Evolutionary conservation across 495 filamentous ascomycete species (phyloP).

Genomic region (Trypethelium eluteriae): DNA sequence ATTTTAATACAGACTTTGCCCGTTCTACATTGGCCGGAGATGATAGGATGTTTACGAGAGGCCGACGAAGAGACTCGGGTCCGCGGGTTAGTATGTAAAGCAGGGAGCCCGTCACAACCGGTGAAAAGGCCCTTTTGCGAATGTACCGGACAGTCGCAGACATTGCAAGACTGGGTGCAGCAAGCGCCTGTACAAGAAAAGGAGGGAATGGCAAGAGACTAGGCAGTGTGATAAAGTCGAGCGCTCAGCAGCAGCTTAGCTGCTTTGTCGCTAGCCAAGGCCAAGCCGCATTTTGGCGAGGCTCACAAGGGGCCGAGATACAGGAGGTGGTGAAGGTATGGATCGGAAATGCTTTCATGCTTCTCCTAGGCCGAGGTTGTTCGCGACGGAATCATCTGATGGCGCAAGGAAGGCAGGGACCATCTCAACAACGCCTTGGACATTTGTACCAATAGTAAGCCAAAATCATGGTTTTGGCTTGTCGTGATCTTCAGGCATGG

Average conservation of each 20-base stretch:
- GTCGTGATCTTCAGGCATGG: too few species aligned
- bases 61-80: conserved; percentile 18
- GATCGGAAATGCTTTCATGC: too few species aligned
- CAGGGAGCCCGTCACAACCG: conserved; percentile 21
- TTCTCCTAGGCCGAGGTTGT: neutral
- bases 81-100: conserved; percentile 19
- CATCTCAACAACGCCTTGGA: too few species aligned
- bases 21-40: conserved; percentile 14
- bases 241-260: neutral
- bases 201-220: neutral
- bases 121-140: conserved; percentile 1
- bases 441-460: too few species aligned
- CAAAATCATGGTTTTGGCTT: too few species aligned
- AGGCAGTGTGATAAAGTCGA: neutral
- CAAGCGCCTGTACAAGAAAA: neutral
- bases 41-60: conserved; percentile 15
- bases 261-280: too few species aligned
- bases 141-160: neutral
- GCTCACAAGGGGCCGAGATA: neutral
- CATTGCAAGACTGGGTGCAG: neutral
- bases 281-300: too few species aligned
- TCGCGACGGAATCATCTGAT: neutral
- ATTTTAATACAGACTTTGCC: conserved; percentile 18
- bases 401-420: too few species aligned
- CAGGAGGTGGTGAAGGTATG: neutral